Evolutionary conservation across 306 rosid species (phyloP), one percentile per base, ranked within the genome.

Genomic region (Luffa aegyptiaca): DNA sequence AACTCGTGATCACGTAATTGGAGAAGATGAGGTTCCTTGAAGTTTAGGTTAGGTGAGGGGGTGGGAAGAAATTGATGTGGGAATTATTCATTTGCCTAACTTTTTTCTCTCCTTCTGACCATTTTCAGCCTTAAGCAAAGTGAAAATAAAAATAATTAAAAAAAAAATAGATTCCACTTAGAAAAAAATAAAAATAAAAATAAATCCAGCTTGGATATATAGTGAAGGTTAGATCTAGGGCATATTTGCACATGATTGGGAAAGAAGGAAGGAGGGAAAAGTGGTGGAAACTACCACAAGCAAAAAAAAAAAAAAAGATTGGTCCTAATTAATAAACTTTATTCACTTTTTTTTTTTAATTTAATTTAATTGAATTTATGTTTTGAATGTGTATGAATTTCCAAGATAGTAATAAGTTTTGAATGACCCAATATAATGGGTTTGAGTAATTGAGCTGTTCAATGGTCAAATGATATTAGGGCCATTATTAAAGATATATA

Each of bases 71-170:
- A 80, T 46, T 75, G 83, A 49, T 76, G 64, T 36, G 69, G 49
- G 75, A 87, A 88, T 86, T 83, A 85, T 89, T 80, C 81, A 81
- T 81, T 14, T 48, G 70, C 1, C 66, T 69, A 80, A 21, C 69
- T 76, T 64, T 81, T 65, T 80, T 42, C 31, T 5, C 18, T 26
- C 36, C 26, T 10, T 41, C 10, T 20, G 36, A 0, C 55, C 37
- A 80, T 86, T 82, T 89, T 85, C 95, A 87, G 90, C 93, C 90
- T 89, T 86, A 84, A 72, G 75, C 81, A 87, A 87, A 80, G 81
- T 17, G 59, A 69, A 82, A 55, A 6, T 5, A 18, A 55, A 6
- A 1, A 51, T 26, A 26, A 51, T 13, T 3, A 3, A 56, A n/a
- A 26, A 63, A 4, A 31, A 39, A 63, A n/a, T n/a, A 3, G 31